These are phyloP conservation scores for Xenosphaeropsis pyriputrescens DNA, from an alignment of 2,329 filamentous ascomycete species.

Conservation along the genomic window DNA sequence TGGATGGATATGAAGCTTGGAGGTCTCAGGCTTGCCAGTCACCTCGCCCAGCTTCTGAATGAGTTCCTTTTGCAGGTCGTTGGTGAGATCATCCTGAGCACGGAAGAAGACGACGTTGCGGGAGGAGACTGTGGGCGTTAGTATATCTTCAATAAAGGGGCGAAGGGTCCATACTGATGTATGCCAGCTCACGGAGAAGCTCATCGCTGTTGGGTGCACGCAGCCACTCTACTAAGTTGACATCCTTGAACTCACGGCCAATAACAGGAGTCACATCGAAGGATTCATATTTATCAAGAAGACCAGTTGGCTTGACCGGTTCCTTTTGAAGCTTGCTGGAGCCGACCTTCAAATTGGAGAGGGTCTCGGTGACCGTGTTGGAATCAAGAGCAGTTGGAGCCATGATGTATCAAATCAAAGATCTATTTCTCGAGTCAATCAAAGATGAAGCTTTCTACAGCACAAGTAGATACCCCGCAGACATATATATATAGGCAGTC, in stretches of 20 bases:
- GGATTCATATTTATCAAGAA: slow-evolving; percentile 12
- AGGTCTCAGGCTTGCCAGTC: slow-evolving; percentile 36
- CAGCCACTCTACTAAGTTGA: slow-evolving; percentile 28
- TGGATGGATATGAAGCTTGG: slow-evolving; percentile 46
- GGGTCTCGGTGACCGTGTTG: too few relatives aligned
- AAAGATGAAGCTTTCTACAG: too few relatives aligned
- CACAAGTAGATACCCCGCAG: too few relatives aligned
- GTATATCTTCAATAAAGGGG: too few relatives aligned
- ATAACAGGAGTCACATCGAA: slow-evolving; percentile 29
- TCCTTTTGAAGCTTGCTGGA: slow-evolving; percentile 4
- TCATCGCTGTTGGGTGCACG: slow-evolving; percentile 29
- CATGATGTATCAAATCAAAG: too few relatives aligned
- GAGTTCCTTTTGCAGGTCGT: slow-evolving; percentile 51
- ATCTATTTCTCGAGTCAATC: too few relatives aligned
- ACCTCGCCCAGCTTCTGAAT: slow-evolving; percentile 42
- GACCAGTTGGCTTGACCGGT: slow-evolving; percentile 13
- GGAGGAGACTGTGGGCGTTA: slow-evolving; percentile 36
- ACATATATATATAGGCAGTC: too few relatives aligned
- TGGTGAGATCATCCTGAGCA: slow-evolving; percentile 41
- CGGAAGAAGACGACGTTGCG: slow-evolving; percentile 60
- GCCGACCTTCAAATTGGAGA: neutral
- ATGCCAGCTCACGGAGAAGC: slow-evolving; percentile 31
- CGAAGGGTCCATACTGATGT: slow-evolving; percentile 19
- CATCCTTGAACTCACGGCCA: slow-evolving; percentile 25
- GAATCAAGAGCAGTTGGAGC: too few relatives aligned